Evolutionary conservation across 116 monocot genomes (phyloP).

Genomic region (Thalassia testudinum): DNA sequence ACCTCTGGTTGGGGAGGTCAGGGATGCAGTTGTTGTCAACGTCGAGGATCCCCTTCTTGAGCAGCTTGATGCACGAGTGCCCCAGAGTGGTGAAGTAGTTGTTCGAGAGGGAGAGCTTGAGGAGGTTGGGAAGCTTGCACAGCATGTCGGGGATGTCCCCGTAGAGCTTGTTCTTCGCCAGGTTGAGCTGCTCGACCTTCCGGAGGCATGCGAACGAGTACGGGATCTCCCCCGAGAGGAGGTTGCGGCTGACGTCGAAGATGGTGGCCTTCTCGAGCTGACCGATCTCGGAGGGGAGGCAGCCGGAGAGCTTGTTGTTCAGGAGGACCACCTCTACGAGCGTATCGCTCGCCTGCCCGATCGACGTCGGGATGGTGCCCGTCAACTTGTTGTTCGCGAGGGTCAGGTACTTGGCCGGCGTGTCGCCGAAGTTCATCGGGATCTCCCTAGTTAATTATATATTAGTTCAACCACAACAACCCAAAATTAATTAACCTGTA

Average conservation of each 20-base stretch:
- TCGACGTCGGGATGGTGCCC: constrained; percentile 22
- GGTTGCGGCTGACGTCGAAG: constrained; percentile 38
- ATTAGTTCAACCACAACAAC: too few relatives aligned
- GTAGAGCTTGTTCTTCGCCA: constrained; percentile 41
- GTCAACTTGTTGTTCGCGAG: constrained; percentile 47
- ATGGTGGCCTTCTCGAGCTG: constrained; percentile 24
- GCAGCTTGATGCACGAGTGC: constrained; percentile 8
- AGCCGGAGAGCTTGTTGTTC: constrained; percentile 54
- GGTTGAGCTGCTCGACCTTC: constrained; percentile 45
- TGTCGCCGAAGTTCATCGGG: constrained; percentile 19
- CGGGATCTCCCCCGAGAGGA: constrained; percentile 39
- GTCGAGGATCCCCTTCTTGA: constrained; percentile 15
- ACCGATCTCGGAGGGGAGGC: constrained; percentile 48
- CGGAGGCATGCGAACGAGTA: constrained; percentile 35
- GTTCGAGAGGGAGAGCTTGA: constrained; percentile 22
- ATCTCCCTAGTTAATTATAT: constrained; percentile 8
- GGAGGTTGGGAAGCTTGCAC: constrained; percentile 21
- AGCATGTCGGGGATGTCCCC: constrained; percentile 35
- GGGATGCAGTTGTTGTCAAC: constrained; percentile 26
- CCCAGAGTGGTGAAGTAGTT: constrained; percentile 36
- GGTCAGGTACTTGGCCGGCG: constrained; percentile 30
- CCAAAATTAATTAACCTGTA: too few relatives aligned
- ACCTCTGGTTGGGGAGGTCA: constrained; percentile 14
- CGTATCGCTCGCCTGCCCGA: constrained; percentile 14
- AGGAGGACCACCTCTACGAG: constrained; percentile 44